Base-by-base conservation (phyloP, 2,329 filamentous ascomycete species). In the Hymenoscyphus salicellus region DNA sequence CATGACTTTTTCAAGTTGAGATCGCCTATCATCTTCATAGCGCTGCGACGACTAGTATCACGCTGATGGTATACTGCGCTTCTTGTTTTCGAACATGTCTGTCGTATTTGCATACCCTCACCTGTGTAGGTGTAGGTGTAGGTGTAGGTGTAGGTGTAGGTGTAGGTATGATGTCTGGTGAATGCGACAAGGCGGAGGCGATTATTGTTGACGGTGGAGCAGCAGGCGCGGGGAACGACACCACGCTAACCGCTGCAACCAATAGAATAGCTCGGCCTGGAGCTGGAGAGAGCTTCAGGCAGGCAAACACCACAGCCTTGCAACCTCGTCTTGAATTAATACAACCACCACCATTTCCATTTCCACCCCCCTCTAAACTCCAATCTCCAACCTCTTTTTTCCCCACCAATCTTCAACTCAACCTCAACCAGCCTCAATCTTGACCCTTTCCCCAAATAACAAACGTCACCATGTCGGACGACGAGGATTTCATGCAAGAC, bases 1-100 rank as follows among this genome's bases (percentile, higher is more conserved):
- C 94, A 99, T 83, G 91, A 91, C 79, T 93, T 92, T 80, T 97
- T 97, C 73, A 96, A 80, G 75, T 98, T 97, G 75, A 99, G 86
- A 84, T 98, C 93, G 76, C 93, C 93, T 81, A 93, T 93, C 90
- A 96, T 97, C 69, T 79, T 90, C 80, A 72, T 43, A 30, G 59
- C 38, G 26, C 20, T 52, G 30, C 5, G 33, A 59, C 23, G 33
- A 30, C n/a, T n/a, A n/a, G n/a, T n/a, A n/a, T n/a, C n/a, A n/a
- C n/a, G n/a, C n/a, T n/a, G n/a, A n/a, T n/a, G n/a, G n/a, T n/a
- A n/a, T n/a, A n/a, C n/a, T n/a, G n/a, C n/a, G n/a, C n/a, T n/a
- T n/a, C n/a, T n/a, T n/a, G n/a, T n/a, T n/a, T n/a, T n/a, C n/a
- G n/a, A n/a, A n/a, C n/a, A n/a, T n/a, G n/a, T n/a, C n/a, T n/a